Evolutionary conservation across 257 asterid species (phyloP), one percentile per base, ranked within the genome.

Genomic region (Solanum gracilifrons): DNA sequence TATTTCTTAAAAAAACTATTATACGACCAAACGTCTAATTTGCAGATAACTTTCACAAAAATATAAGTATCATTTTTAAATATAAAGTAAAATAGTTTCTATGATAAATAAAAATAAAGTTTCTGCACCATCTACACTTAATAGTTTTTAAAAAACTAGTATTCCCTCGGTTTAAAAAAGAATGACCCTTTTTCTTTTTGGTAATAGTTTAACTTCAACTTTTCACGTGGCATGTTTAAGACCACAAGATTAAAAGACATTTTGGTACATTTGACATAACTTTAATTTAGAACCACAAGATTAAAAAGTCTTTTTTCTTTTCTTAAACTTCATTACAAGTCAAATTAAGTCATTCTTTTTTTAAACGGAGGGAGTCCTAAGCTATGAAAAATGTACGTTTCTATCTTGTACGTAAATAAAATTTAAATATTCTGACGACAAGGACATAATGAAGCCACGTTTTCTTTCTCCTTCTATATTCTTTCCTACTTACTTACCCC

Each of bases 161-260:
- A 12, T 4, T 41, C 0, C 0, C 0, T 41, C 5, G 1, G 48
- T 3, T 41, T 41, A 11, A 41, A 36, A 41, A 41, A 41, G 13
- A 41, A 41, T 41, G 48, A 41, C 5, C 15, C 5, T 11, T 41
- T 41, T 41, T 41, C 4, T 41, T 41, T 11, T 41, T 41, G 2
- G 2, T 41, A 41, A 41, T 41, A 41, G 11, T 41, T 41, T 41
- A 41, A 41, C 5, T 41, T 41, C 0, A 41, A 41, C 2, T 41
- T 41, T 41, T 41, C 48, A 41, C 15, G 15, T 41, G 5, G 3
- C 48, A 41, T 41, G 5, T 41, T 11, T 41, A 41, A 41, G 5
- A 0, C 0, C 5, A 41, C 2, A 41, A 41, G 48, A 41, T 41
- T 41, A 41, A 41, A 41, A 41, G 2, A 41, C 0, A 41, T 41